Evolutionary conservation across 371 early-diverging fungal genomes (phyloP), one percentile per base, ranked within the genome.

Genomic region (Mortierella sp.): DNA sequence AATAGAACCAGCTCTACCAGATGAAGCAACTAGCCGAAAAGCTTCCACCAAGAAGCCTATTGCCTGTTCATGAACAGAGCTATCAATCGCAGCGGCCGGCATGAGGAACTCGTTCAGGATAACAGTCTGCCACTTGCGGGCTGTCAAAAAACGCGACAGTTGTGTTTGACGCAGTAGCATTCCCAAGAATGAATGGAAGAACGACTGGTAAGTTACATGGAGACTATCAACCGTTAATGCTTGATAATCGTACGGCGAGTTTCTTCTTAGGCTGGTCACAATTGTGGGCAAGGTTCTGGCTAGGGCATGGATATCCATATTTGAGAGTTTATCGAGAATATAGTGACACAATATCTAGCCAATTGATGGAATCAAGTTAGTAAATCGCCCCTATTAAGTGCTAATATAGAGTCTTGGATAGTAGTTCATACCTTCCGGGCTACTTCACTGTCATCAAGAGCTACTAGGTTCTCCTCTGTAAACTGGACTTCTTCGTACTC

Each of bases 171-270:
- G 88, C 15, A 67, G 43, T 0, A 89, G 45, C 43, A 86, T 70
- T 28, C 70, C 81, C 40, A 88, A 71, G 54, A 88, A 83, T 0
- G 89, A 87, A 2, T 83, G 72, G 57, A 86, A 76, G 43, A 88
- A 88, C n/a, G 86, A 83, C 26, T 85, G 70, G 62, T 88, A 89
- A 1, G 85, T 86, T 34, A 84, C 68, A 61, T 88, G 88, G 13
- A 86, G 49, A 6, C 70, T 61, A 71, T 83, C 63, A 28, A 61
- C 53, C 0, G 54, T 69, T 12, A 31, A 66, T 8, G 64, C 66
- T 43, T 35, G 65, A 29, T 83, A 83, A 61, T 81, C 72, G n/a
- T 85, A 76, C 2, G 72, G 70, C 29, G 66, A 61, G 54, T 74
- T 55, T 12, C 68, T 31, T 2, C 83, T 85, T 68, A 87, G 66